A percentile compares a stretch with the other conserved stretches of the same genome.
phyloP scores from a whole-genome alignment of 148 eudicot species.

The Cornus controversa region DNA sequence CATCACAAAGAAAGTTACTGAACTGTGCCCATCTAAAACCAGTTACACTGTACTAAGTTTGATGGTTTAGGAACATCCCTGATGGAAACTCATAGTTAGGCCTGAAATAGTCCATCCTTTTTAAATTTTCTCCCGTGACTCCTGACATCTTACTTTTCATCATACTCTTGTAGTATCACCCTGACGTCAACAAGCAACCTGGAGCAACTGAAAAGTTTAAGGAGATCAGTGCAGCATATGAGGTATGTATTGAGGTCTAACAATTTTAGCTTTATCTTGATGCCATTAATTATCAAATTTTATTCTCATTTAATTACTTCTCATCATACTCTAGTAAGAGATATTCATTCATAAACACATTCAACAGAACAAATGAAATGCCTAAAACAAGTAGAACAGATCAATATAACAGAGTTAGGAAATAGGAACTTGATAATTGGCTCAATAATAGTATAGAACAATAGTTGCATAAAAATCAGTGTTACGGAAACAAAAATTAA shows the following conservation, averaged over 20 bases:
- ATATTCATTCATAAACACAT: too few relatives aligned
- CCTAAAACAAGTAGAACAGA: too few relatives aligned
- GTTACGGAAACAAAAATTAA: too few relatives aligned
- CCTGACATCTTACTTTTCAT: constrained; percentile 27
- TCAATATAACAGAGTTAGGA: too few relatives aligned
- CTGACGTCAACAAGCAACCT: constrained; percentile 96
- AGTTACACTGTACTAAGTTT: background rate
- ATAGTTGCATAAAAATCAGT: too few relatives aligned
- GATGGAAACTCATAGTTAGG: background rate
- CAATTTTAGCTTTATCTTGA: background rate
- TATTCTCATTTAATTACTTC: too few relatives aligned
- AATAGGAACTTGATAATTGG: too few relatives aligned
- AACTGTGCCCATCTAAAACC: background rate
- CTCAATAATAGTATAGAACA: too few relatives aligned
- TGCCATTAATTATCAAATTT: background rate
- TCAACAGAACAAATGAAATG: too few relatives aligned
- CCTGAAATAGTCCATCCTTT: background rate
- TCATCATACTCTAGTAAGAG: too few relatives aligned
- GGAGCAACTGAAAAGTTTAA: constrained; percentile 99
- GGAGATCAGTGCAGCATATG: constrained; percentile 97
- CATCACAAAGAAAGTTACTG: background rate
- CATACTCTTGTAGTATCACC: constrained; percentile 65
- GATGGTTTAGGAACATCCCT: background rate
- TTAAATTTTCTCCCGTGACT: background rate
- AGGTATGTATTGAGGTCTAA: constrained; percentile 49